These are phyloP conservation scores for Tephrocybe rancida DNA, from an alignment of 768 basidiomycete species.

Conservation along the genomic window DNA sequence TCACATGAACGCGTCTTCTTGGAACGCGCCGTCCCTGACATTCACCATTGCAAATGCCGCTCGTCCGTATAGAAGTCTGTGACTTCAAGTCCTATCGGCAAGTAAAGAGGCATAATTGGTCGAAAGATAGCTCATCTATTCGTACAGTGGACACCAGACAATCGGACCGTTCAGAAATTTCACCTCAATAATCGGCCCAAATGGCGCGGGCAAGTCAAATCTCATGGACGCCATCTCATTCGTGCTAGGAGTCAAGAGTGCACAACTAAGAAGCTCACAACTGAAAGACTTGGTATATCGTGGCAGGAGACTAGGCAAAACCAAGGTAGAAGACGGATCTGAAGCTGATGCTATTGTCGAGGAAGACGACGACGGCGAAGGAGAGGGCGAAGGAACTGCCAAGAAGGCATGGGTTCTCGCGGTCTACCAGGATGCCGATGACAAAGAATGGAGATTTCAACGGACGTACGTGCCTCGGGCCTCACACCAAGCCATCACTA, in stretches of 20 bases:
- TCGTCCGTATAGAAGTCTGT: constrained; percentile 84
- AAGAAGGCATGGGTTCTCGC: constrained; percentile 97
- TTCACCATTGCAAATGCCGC: constrained; percentile 57
- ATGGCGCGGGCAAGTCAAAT: constrained; percentile 99
- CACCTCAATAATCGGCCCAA: constrained; percentile 96
- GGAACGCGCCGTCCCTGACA: background rate
- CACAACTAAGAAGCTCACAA: constrained; percentile 89
- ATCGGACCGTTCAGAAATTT: constrained; percentile 94
- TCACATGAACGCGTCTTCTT: constrained; percentile 14
- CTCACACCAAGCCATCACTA: constrained; percentile 4
- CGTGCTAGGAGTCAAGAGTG: constrained; percentile 94
- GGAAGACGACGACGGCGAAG: constrained; percentile 56
- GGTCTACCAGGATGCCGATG: constrained; percentile 75
- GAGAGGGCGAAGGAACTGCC: constrained; percentile 79
- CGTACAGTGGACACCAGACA: constrained; percentile 69
- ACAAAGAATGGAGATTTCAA: constrained; percentile 89
- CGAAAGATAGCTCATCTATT: background rate
- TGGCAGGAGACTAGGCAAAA: constrained; percentile 67
- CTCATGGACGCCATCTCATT: constrained; percentile 99
- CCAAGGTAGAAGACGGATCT: constrained; percentile 43
- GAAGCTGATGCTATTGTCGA: constrained; percentile 50
- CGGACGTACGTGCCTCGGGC: constrained; percentile 71
- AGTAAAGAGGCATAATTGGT: constrained; percentile 22
- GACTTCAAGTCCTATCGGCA: constrained; percentile 96
- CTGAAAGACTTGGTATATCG: constrained; percentile 96